phyloP scores from a whole-genome alignment of 352 stramenopile species.

The Pythium graminicola region DNA sequence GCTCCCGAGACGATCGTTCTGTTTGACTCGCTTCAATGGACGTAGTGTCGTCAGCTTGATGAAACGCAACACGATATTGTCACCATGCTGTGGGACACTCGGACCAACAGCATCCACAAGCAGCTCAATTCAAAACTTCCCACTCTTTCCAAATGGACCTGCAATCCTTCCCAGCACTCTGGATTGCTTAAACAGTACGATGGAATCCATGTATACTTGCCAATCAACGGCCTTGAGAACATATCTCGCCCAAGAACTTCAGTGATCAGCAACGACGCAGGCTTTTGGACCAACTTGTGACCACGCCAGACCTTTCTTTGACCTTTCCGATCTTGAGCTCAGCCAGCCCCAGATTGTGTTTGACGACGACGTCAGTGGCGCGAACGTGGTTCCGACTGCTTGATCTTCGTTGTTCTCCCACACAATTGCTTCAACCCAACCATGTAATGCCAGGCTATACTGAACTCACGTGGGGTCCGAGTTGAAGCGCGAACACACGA shows the following conservation, averaged over 20 bases:
- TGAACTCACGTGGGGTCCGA: slow-evolving; percentile 47
- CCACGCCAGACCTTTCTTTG: slow-evolving; percentile 47
- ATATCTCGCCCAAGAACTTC: slow-evolving; percentile 61
- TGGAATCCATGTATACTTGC: slow-evolving; percentile 42
- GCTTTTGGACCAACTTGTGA: slow-evolving; percentile 40
- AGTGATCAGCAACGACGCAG: not conserved
- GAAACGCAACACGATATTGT: slow-evolving; percentile 50
- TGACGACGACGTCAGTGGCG: too few species aligned
- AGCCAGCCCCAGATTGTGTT: slow-evolving; percentile 22
- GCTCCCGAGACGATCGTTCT: too few species aligned
- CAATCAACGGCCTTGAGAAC: slow-evolving; percentile 73
- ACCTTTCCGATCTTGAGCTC: slow-evolving; percentile 52
- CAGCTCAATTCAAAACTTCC: slow-evolving; percentile 60
- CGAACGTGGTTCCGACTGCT: too few species aligned
- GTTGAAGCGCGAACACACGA: slow-evolving; percentile 75
- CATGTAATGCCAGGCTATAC: slow-evolving; percentile 74
- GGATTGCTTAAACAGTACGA: slow-evolving; percentile 42
- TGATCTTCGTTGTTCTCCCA: too few species aligned
- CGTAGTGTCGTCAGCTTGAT: slow-evolving; percentile 47
- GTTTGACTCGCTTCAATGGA: slow-evolving; percentile 25
- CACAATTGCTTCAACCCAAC: slow-evolving; percentile 39
- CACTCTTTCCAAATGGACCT: slow-evolving; percentile 73
- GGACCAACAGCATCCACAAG: slow-evolving; percentile 11
- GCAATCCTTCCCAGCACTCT: slow-evolving; percentile 42
- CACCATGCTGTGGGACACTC: slow-evolving; percentile 23